These are phyloP conservation scores for Wickerhamomyces rabaulensis DNA, from an alignment of 805 yeast genomes.

Conservation along the genomic window DNA sequence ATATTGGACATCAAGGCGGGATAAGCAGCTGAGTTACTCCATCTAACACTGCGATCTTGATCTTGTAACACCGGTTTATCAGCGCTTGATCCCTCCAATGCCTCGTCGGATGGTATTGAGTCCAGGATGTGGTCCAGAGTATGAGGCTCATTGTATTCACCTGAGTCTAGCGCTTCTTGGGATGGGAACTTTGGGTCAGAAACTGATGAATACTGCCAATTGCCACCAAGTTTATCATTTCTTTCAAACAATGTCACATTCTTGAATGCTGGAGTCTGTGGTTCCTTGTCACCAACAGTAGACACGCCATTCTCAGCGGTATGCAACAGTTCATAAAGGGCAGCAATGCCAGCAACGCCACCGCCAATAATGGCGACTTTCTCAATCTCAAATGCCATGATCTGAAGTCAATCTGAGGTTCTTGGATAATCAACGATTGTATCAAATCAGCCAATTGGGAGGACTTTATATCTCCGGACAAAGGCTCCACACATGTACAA, in stretches of 20 bases:
- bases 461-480: too few relatives aligned
- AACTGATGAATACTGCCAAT: neutral
- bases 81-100: neutral
- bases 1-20: neutral
- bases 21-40: slow-evolving; percentile 6
- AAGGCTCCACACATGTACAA: too few relatives aligned
- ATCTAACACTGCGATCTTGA: neutral
- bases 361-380: slow-evolving; percentile 27
- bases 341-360: slow-evolving; percentile 33
- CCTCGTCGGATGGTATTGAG: neutral
- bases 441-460: too few relatives aligned
- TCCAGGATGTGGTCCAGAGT: neutral
- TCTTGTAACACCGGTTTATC: neutral
- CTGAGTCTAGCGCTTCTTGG: slow-evolving; percentile 1
- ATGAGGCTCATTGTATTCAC: neutral
- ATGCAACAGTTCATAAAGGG: slow-evolving; percentile 29
- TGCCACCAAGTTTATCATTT: slow-evolving; percentile 1
- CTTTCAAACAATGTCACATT: neutral
- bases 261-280: neutral
- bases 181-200: neutral
- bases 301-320: slow-evolving; percentile 24
- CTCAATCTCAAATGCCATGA: slow-evolving; percentile 8
- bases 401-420: too few relatives aligned
- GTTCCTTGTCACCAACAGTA: slow-evolving; percentile 10
- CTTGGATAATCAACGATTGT: too few relatives aligned